A percentile compares a stretch with the other conserved stretches of the same genome.
Conservation (phyloP, 768 basidiomycete genomes). For the Tylopilus sp. region DNA sequence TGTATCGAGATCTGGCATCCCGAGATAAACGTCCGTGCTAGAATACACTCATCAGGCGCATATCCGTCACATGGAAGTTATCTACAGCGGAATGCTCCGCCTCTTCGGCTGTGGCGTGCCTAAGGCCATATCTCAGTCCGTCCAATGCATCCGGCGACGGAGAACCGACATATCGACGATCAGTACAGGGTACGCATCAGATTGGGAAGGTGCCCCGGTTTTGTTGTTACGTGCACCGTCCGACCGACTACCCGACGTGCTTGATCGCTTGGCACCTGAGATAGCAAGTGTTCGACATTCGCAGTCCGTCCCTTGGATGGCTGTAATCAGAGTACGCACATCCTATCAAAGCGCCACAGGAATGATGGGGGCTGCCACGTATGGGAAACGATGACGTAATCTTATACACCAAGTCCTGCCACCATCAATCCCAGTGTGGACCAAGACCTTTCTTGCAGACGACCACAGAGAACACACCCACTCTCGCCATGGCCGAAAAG, state of each 20-base stretch:
- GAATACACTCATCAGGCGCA: slow-evolving; percentile 7
- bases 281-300: not conserved
- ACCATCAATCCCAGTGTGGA: not conserved
- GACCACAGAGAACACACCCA: not conserved
- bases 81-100: slow-evolving; percentile 5
- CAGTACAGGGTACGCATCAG: not conserved
- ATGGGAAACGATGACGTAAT: slow-evolving; percentile 25
- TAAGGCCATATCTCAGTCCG: slow-evolving; percentile 3
- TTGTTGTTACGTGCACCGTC: slow-evolving; percentile 7
- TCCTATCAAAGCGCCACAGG: slow-evolving; percentile 8
- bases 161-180: not conserved
- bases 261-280: not conserved
- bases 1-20: slow-evolving; percentile 15
- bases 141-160: slow-evolving; percentile 2
- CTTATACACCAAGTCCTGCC: not conserved
- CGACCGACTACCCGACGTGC: not conserved
- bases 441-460: not conserved
- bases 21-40: slow-evolving; percentile 10
- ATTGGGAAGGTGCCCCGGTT: not conserved
- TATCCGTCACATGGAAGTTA: slow-evolving; percentile 13
- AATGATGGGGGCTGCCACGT: slow-evolving; percentile 7
- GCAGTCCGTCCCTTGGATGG: not conserved
- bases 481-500: slow-evolving; percentile 34
- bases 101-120: slow-evolving; percentile 11
- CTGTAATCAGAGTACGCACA: not conserved